These are phyloP conservation scores for Melampsora americana DNA, from an alignment of 1,284 basidiomycete genomes.

Conservation along the genomic window DNA sequence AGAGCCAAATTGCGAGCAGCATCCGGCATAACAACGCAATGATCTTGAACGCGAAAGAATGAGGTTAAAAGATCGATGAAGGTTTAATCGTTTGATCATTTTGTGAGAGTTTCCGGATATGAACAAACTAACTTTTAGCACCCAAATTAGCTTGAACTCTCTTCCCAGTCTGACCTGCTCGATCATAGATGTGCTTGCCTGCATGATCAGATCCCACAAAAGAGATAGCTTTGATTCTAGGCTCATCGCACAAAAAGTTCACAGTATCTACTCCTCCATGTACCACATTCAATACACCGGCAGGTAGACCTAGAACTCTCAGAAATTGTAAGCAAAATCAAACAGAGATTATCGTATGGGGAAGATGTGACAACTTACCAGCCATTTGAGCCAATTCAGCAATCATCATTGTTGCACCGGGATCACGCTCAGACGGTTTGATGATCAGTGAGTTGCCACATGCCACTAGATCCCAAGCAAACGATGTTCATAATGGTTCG, in stretches of 20 bases:
- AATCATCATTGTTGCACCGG: slow-evolving; percentile 95
- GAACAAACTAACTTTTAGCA: slow-evolving; percentile 67
- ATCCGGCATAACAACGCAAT: slow-evolving; percentile 91
- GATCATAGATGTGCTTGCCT: slow-evolving; percentile 87
- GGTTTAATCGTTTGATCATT: background rate
- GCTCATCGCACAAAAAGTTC: slow-evolving; percentile 89
- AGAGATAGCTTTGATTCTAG: slow-evolving; percentile 85
- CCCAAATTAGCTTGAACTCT: slow-evolving; percentile 93
- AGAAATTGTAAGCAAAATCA: slow-evolving; percentile 8
- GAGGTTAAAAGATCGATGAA: background rate
- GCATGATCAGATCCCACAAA: slow-evolving; percentile 96
- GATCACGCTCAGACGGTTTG: slow-evolving; percentile 94
- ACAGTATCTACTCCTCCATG: slow-evolving; percentile 86
- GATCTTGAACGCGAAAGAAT: slow-evolving; percentile 57
- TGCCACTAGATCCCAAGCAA: slow-evolving; percentile 62
- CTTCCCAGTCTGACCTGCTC: slow-evolving; percentile 83
- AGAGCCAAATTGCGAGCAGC: slow-evolving; percentile 91
- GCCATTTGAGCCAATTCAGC: slow-evolving; percentile 86
- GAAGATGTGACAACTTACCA: slow-evolving; percentile 54
- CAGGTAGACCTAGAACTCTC: slow-evolving; percentile 51
- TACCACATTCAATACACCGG: slow-evolving; percentile 59
- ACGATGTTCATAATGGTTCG: background rate
- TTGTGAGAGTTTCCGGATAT: no score
- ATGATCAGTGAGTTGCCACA: slow-evolving; percentile 91
- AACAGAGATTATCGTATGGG: slow-evolving; percentile 72